Evolutionary conservation across 352 stramenopile species (phyloP), one percentile per base, ranked within the genome.

Genomic region (Discostella stelligera): DNA sequence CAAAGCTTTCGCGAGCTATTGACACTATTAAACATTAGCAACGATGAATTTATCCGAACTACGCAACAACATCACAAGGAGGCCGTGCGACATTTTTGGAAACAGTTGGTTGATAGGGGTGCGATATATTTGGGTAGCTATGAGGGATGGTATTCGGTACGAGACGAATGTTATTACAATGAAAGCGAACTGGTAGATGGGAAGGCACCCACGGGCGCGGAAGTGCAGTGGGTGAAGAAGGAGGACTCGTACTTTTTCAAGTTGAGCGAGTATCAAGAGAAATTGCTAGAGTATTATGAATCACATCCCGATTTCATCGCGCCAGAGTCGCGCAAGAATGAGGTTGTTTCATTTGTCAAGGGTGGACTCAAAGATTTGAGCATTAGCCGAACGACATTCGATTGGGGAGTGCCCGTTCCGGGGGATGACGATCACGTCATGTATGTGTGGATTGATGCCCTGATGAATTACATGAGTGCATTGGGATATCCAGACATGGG

Each of bases 371-470:
- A 91, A 41, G 97, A 99, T 82, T 90, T 99, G 66, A 98, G 95
- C 21, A 95, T 99, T 37, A 99, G 96, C 49, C 84, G 97, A 67
- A 94, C 98, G 44, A 95, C 94, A 0, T 97, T 99, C 66, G 88
- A 94, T 60, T 99, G 97, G 97, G 97, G 96, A 21, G 97, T 99
- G 65, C 88, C 93, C 21, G 96, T 99, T 0, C 96, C 97, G 54
- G 90, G 82, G 8, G 92, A 96, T 66, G 80, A 89, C 37, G 81
- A 92, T 77, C 97, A 99, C 86, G 95, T 98, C 64, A 96, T 99
- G 88, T 99, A 99, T 86, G 97, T 99, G 55, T 99, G 97, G 97
- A 97, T 99, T 59, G 97, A 99, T 84, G 97, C 97, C 3, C 85
- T 99, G 13, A 90, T 95, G 7, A 99, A 99, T 89, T 99, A 99